These are phyloP conservation scores for Tylopilus rubrobrunneus DNA, from an alignment of 768 basidiomycete genomes.

Conservation along the genomic window DNA sequence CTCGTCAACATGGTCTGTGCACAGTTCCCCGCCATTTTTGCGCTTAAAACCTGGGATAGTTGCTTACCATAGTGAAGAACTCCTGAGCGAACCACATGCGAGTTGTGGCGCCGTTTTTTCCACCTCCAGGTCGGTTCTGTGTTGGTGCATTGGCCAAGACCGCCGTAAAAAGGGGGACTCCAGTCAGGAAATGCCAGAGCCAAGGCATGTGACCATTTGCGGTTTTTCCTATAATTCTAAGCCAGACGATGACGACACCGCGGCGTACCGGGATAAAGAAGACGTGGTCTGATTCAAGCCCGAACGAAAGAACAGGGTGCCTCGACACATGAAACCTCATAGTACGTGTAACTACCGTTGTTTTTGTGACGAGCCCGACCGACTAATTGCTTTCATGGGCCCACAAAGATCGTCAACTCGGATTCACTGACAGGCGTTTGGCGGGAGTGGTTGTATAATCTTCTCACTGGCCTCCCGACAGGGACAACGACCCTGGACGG, in stretches of 20 bases:
- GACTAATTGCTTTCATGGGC: neutral
- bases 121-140: neutral
- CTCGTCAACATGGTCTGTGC: conserved; percentile 9
- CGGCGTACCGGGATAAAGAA: neutral
- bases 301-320: neutral
- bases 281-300: neutral
- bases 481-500: neutral
- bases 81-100: neutral
- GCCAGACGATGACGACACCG: neutral
- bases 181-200: conserved; percentile 4
- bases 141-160: neutral
- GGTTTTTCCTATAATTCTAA: neutral
- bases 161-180: neutral
- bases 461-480: neutral
- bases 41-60: neutral
- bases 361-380: neutral
- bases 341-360: neutral
- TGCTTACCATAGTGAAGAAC: conserved; percentile 7
- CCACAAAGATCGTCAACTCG: neutral
- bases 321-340: neutral
- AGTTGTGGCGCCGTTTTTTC: conserved; percentile 9
- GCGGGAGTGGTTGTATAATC: neutral
- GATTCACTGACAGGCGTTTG: neutral
- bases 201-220: neutral
- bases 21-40: neutral